Conservation (phyloP, 192 early-diverging fungal species). For the Phlyctochytrium bullatum region DNA sequence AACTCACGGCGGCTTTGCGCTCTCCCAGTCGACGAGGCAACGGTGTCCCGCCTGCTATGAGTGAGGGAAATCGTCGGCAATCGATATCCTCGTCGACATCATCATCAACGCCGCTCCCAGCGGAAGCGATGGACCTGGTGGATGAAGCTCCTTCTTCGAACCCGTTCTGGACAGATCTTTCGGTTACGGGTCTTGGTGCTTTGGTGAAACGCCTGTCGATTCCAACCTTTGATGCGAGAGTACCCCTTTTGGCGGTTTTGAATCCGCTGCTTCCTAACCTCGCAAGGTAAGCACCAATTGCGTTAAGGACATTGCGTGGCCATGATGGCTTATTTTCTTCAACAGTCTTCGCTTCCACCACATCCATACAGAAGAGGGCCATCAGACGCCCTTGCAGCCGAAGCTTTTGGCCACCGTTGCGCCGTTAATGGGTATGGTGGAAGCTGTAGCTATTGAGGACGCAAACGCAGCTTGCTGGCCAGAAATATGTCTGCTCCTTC, state of each 20-base stretch:
- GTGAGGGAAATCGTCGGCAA: not conserved
- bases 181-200: not conserved
- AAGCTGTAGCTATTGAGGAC: constrained; percentile 38
- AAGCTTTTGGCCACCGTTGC: constrained; percentile 25
- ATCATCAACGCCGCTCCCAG: not conserved
- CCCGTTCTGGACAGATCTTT: not conserved
- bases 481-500: constrained; percentile 27
- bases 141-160: not conserved
- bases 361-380: constrained; percentile 11
- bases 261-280: constrained; percentile 22
- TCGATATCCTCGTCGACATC: not conserved
- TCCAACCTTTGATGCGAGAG: constrained; percentile 20
- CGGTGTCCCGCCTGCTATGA: not conserved
- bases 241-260: constrained; percentile 10
- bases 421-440: constrained; percentile 27
- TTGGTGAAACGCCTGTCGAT: constrained; percentile 11
- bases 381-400: constrained; percentile 3
- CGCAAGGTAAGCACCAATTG: no score
- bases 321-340: no score
- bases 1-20: no score
- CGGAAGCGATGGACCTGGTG: not conserved
- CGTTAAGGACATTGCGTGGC: not conserved
- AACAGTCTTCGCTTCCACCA: constrained; percentile 24
- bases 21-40: not conserved
- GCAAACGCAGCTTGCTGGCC: constrained; percentile 42